Base-by-base conservation (phyloP, 1,284 basidiomycete species). In the Tremellales sp. region DNA sequence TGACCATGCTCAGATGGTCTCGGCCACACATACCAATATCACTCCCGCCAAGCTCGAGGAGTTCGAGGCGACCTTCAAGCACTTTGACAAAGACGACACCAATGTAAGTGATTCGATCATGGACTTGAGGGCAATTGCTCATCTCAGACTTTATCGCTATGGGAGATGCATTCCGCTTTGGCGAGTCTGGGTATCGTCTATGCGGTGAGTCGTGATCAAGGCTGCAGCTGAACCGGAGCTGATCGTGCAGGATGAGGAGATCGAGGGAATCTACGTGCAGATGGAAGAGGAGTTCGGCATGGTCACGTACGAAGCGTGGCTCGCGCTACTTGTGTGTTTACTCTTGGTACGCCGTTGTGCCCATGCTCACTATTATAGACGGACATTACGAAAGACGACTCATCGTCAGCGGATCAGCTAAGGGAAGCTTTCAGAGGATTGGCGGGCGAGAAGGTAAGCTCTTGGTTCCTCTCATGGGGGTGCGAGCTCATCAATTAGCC, bases 1-100 rank as follows among this genome's bases (percentile, higher is more conserved):
- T 45, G 43, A 49, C n/a, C 49, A 23, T 33, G 10, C 8, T n/a
- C 56, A 90, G 86, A 90, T 97, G 64, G 87, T 97, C 1, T 93
- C 93, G 5, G 65, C 69, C 0, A 60, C 58, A 39, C 66, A 74
- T 47, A 69, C 65, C 26, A 74, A 74, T 52, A 53, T 97, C 55
- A 96, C 93, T 0, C 92, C 96, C 0, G 92, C 91, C 2, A 92
- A 97, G 70, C 79, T 97, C 22, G 93, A 97, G 72, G 93, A 97
- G 68, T 97, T 97, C 60, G 93, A 97, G 71, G 84, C 86, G 65
- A 96, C 93, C 1, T 98, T 97, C 82, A 83, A 94, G 50, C 93
- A 97, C 75, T 98, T 98, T 67, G 93, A 97, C 73, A 85, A 85
- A 59, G 91, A 97, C 62, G 87, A 89, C 61, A 84, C 85, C 42